Evolutionary conservation across 2,329 filamentous ascomycete genomes (phyloP).

Genomic region (Ophiostoma ulmi): DNA sequence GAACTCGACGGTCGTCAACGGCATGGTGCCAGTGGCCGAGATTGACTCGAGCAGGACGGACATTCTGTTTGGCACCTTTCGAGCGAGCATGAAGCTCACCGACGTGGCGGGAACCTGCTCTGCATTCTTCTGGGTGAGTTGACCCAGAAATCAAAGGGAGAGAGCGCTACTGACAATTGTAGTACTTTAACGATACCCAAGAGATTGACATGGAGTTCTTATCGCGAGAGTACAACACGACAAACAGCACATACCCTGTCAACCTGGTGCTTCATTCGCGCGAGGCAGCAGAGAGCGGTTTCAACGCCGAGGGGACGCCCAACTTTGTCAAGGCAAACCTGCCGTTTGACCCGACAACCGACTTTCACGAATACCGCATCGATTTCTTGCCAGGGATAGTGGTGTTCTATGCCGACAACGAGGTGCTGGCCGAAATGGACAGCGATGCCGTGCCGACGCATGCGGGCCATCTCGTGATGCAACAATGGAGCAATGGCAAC

Average conservation of each 20-base stretch:
- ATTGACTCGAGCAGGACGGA: slow-evolving; percentile 57
- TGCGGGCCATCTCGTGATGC: slow-evolving; percentile 63
- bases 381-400: slow-evolving; percentile 63
- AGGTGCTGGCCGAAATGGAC: slow-evolving; percentile 51
- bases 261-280: slow-evolving; percentile 72
- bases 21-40: slow-evolving; percentile 58
- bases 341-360: slow-evolving; percentile 59
- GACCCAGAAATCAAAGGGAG: neutral
- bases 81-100: slow-evolving; percentile 61
- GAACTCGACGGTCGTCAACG: slow-evolving; percentile 40
- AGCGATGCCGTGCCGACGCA: slow-evolving; percentile 53
- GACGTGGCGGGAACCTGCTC: slow-evolving; percentile 62
- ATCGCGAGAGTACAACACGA: slow-evolving; percentile 55
- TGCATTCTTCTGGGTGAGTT: slow-evolving; percentile 69
- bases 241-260: slow-evolving; percentile 51
- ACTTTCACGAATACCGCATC: slow-evolving; percentile 74
- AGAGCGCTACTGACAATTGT: neutral
- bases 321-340: slow-evolving; percentile 55
- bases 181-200: slow-evolving; percentile 74
- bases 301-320: slow-evolving; percentile 55
- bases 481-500: slow-evolving; percentile 77
- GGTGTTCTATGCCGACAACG: slow-evolving; percentile 63
- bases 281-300: slow-evolving; percentile 53
- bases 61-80: slow-evolving; percentile 64
- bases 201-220: slow-evolving; percentile 81